Evolutionary conservation across 257 asterid species (phyloP), one percentile per base, ranked within the genome.

Genomic region (Buddleja alternifolia): DNA sequence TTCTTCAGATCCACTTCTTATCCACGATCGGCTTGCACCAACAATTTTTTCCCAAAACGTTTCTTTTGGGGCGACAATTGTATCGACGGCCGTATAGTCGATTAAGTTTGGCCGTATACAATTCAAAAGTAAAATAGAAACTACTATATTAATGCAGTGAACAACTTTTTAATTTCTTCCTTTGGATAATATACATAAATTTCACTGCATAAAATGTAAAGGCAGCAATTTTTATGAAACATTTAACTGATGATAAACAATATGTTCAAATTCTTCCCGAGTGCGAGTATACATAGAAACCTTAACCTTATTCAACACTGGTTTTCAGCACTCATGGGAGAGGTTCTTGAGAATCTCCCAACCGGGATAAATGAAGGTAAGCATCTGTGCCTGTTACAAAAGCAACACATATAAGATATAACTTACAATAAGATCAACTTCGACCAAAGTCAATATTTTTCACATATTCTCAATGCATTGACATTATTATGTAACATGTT

Each of bases 311-410:
- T 58, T n/a, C 41, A 16, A 8, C 39, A 6, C 55, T 59, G 36
- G 8, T 64, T 63, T 51, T 40, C 23, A 20, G 12, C 47, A 7
- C 56, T 82, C 81, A 84, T 21, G 89, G 86, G 10, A 84, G 77
- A 47, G 86, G 86, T 62, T 84, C 89, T 63, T 81, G 81, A 7
- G 86, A 81, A 75, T 84, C 89, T 50, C 89, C 89, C 80, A 84
- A 65, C 60, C 89, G 81, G 7, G 86, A 84, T 78, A 84, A 64
- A 72, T 84, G 89, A 63, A 84, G 86, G 52, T 81, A 84, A 14
- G 89, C 89, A 78, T 84, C 89, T 23, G 89, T 84, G 47, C 89
- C 89, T 84, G 76, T 44, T 70, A 62, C 14, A 42, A 25, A 44
- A 25, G 10, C 23, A 48, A 51, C 23, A 40, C 0, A 25, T 0